Conservation (phyloP, 1,284 basidiomycete species). For the Ceratobasidium sp. region DNA sequence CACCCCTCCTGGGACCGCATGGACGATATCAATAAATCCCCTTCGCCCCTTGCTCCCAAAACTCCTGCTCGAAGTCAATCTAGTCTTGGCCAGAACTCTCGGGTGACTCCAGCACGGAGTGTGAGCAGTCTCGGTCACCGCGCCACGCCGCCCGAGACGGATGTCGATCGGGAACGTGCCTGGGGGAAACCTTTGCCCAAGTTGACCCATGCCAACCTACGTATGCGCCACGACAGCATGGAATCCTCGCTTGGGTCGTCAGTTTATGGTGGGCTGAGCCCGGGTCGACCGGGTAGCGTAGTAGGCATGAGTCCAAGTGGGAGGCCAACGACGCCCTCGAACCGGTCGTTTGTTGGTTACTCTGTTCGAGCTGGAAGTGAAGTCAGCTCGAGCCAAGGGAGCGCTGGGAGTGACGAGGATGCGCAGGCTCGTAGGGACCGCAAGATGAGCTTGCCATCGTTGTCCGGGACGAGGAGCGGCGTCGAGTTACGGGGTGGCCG, state of each 20-base stretch:
- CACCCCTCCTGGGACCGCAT: conserved; percentile 24
- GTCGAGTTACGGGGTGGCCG: conserved; percentile 1
- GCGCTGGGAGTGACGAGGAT: conserved; percentile 39
- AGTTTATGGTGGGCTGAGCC: conserved; percentile 17
- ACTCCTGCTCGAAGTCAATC: conserved; percentile 11
- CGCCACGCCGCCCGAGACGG: conserved; percentile 22
- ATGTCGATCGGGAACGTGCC: conserved; percentile 26
- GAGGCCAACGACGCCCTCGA: conserved; percentile 28
- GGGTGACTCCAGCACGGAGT: conserved; percentile 12
- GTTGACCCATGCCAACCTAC: conserved; percentile 33
- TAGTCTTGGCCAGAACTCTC: conserved; percentile 6
- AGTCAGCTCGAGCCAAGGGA: conserved; percentile 35
- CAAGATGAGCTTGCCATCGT: background rate
- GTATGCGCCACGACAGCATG: conserved; percentile 36
- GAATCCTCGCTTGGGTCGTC: conserved; percentile 16
- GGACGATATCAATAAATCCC: background rate
- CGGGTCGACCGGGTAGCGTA: conserved; percentile 5
- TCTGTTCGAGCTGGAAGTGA: conserved; percentile 15
- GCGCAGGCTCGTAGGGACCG: background rate
- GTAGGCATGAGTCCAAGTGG: background rate
- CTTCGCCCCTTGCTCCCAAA: background rate
- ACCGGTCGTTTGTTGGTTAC: conserved; percentile 32
- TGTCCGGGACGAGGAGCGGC: background rate
- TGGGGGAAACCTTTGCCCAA: conserved; percentile 30
- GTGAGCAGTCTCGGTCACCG: conserved; percentile 21